Evolutionary conservation across 108 stramenopile species (phyloP), one percentile per base, ranked within the genome.

Genomic region (Aurantiochytrium sp.): DNA sequence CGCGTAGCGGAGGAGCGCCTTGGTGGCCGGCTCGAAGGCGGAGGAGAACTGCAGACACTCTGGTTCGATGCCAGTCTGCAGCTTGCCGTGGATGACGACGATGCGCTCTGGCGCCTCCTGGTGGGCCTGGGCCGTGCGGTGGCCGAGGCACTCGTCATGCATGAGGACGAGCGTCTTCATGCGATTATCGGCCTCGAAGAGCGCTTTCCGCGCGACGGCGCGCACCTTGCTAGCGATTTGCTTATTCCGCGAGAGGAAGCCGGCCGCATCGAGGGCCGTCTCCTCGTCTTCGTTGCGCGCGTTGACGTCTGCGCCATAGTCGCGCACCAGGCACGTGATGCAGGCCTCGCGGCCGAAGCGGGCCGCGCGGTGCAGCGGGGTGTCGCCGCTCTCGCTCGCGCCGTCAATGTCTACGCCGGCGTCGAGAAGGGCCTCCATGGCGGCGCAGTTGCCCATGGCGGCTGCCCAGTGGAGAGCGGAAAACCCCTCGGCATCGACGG

Each of bases 381-480:
- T 86, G 34, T 86, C 85, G 32, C 85, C 85, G 31, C 24, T 36
- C 24, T 17, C 24, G 53, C 52, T 42, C 4, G 6, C 6, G 32
- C 31, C 85, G 36, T 86, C 52, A 4, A 86, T 10, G 21, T 86
- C 85, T 22, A 52, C 85, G 34, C 85, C 85, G 85, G 24, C 27
- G 31, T 86, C 52, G 8, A 54, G 24, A 1, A 86, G 31, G 34
- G 22, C 34, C 53, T 36, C 52, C 50, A 86, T 52, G 52, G 85
- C 52, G 24, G 50, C 85, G 5, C 24, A 27, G 52, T 52, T 86
- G 8, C 85, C 85, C 31, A 86, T 54, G 54, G 85, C 85, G 8
- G 85, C 85, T 10, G 85, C 85, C 85, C 85, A 86, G 17, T 86
- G 85, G 19, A 86, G 52, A 31, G 85, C 85, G 27, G 85, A 54